A percentile compares a stretch with the other conserved stretches of the same genome.
These are phyloP conservation scores for Sambucus nigra DNA, from an alignment of 129 eudicot species.

Conservation along the genomic window DNA sequence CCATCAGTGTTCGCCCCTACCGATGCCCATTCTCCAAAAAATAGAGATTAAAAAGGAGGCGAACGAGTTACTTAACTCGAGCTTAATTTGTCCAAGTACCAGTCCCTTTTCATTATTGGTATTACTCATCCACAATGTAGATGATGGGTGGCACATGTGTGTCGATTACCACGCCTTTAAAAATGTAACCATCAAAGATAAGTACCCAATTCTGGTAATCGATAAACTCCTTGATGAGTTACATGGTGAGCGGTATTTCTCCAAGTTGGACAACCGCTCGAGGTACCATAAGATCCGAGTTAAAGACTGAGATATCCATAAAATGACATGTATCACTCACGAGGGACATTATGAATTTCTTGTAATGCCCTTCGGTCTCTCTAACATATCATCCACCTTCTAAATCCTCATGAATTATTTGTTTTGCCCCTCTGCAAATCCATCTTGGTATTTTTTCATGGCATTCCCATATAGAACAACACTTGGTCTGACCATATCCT, in stretches of 20 bases:
- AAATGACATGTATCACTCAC: background rate
- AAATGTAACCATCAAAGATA: background rate
- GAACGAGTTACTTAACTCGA: too few species aligned
- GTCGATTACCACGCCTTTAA: conserved; percentile 2
- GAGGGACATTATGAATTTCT: conserved; percentile 9
- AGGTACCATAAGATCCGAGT: conserved; percentile 5
- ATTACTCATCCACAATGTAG: too few species aligned
- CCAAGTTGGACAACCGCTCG: background rate
- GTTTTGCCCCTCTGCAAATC: background rate
- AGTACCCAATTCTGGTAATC: background rate
- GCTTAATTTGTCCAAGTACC: too few species aligned
- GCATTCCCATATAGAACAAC: background rate
- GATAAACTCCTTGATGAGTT: conserved; percentile 2
- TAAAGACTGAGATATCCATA: background rate
- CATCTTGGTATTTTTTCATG: conserved; percentile 6
- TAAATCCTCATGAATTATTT: conserved; percentile 6
- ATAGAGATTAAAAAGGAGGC: too few species aligned
- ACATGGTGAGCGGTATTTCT: background rate
- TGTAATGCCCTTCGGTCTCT: conserved; percentile 3
- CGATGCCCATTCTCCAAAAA: too few species aligned
- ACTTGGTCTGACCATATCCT: too few species aligned
- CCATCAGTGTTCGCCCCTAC: too few species aligned
- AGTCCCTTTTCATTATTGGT: too few species aligned
- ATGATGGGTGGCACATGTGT: too few species aligned
- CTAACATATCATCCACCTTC: conserved; percentile 7